A percentile compares a stretch with the other conserved stretches of the same genome.
Evolutionary conservation across 139 green algal species (phyloP).

Genomic region (Chlorella sorokiniana): DNA sequence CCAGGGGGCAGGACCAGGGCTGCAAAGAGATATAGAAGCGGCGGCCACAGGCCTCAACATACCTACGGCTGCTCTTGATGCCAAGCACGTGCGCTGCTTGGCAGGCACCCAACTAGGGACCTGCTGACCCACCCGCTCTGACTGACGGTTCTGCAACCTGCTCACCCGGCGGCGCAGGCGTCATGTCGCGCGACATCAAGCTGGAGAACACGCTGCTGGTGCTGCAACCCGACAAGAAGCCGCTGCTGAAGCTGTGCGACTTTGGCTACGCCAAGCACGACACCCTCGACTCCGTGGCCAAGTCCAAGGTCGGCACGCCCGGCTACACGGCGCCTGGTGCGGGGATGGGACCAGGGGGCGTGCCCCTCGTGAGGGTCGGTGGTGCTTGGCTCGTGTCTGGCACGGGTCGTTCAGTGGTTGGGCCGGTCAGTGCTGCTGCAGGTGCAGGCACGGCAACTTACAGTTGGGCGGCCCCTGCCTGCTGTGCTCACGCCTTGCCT

Average conservation of each 20-base stretch:
- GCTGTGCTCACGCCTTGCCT: not conserved
- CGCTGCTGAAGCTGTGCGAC: constrained; percentile 90
- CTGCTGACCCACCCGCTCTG: too few relatives aligned
- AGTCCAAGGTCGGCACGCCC: constrained; percentile 58
- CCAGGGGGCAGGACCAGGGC: too few relatives aligned
- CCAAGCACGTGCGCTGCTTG: too few relatives aligned
- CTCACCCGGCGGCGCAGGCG: constrained; percentile 34
- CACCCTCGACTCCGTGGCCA: constrained; percentile 68
- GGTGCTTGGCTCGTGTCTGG: too few relatives aligned
- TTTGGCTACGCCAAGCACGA: constrained; percentile 90
- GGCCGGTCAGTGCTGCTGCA: not conserved
- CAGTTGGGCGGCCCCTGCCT: not conserved
- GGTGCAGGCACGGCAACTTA: not conserved
- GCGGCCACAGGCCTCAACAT: not conserved
- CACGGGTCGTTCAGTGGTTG: too few relatives aligned
- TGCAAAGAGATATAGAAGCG: not conserved
- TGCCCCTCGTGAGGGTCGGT: too few relatives aligned
- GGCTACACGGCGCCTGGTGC: constrained; percentile 56
- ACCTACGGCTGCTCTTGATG: too few relatives aligned
- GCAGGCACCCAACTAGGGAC: too few relatives aligned
- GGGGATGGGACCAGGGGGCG: too few relatives aligned
- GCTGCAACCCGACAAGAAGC: constrained; percentile 48
- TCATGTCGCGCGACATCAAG: constrained; percentile 86
- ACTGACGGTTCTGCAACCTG: too few relatives aligned
- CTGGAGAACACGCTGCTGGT: constrained; percentile 80